A percentile compares a stretch with the other conserved stretches of the same genome.
Conservation (phyloP, 2,329 filamentous ascomycete genomes). For the Trichoderma afroharzianum region DNA sequence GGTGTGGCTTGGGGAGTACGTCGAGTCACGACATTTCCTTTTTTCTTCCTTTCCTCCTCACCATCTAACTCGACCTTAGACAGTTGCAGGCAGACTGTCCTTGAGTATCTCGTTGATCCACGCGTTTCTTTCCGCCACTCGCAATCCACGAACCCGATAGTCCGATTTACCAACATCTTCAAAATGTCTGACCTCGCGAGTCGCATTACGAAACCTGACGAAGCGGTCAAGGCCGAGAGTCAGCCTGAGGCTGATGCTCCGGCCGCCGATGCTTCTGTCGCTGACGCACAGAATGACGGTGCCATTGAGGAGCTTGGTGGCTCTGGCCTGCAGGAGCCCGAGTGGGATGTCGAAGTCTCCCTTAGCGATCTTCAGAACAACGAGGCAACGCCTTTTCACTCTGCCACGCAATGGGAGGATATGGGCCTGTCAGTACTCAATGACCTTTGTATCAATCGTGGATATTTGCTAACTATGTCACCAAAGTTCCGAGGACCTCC, state of each 20-base stretch:
- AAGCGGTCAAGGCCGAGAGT: constrained; percentile 24
- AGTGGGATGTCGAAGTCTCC: constrained; percentile 88
- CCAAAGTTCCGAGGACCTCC: constrained; percentile 50
- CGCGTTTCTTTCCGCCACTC: background rate
- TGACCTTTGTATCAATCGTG: background rate
- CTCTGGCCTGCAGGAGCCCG: constrained; percentile 63
- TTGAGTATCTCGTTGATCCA: background rate
- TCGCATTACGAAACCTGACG: constrained; percentile 47
- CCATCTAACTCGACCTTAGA: background rate
- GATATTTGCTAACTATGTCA: constrained; percentile 5
- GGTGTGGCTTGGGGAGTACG: constrained; percentile 3
- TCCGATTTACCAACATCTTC: background rate
- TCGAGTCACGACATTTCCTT: constrained; percentile 8
- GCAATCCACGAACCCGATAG: background rate
- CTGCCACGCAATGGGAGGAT: constrained; percentile 78
- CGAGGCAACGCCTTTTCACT: constrained; percentile 81
- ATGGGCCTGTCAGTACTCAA: constrained; percentile 64
- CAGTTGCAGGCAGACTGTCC: constrained; percentile 14
- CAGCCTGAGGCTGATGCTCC: constrained; percentile 24
- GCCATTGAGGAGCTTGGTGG: constrained; percentile 39
- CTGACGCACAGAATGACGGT: constrained; percentile 36
- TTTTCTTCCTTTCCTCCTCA: background rate
- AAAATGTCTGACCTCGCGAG: constrained; percentile 50
- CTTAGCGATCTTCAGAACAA: constrained; percentile 85
- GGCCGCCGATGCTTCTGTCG: constrained; percentile 21